Base-by-base conservation (phyloP, 2,329 filamentous ascomycete species). In the Bipolaris sorokiniana region DNA sequence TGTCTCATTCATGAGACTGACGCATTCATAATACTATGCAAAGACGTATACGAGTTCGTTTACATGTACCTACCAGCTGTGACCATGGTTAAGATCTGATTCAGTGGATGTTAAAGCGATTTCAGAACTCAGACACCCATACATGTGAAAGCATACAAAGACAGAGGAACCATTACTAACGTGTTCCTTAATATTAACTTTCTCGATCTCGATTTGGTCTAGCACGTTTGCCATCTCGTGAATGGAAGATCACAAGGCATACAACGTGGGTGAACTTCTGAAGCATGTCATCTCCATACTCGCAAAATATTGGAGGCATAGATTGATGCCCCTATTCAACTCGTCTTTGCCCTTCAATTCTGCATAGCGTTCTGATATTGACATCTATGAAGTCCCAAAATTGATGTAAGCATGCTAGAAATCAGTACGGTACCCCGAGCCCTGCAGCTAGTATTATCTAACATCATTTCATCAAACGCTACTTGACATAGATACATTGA, bases 11-110 rank as follows among this genome's bases (percentile, higher is more conserved):
- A 51, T 20, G 46, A 42, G 7, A 23, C 28, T 31, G 10, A 50
- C 16, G 54, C 61, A 51, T 53, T 59, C 47, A 53, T 41, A 18
- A 37, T n/a, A 45, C 48, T 36, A 20, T 56, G 52, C 9, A 61
- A 36, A 33, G 47, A 61, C n/a, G 56, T 49, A 48, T 37, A 50
- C n/a, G 47, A 54, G 13, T 16, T 48, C 0, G 20, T 54, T 38
- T 54, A 53, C 28, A 51, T 54, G 51, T 59, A 52, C 4, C 52
- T 50, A 36, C 26, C 49, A 22, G n/a, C 22, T 22, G 45, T 28
- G 5, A 47, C 55, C 26, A 37, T 36, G 2, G 2, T 50, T 23
- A 50, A 26, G 31, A 34, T 7, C 7, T 48, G 15, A 31, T 52
- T 16, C 50, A 42, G 22, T 51, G 22, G 38, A 13, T 47, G 3